These are phyloP conservation scores for Daldinia caldariorum DNA, from an alignment of 495 filamentous ascomycete species.

Conservation along the genomic window DNA sequence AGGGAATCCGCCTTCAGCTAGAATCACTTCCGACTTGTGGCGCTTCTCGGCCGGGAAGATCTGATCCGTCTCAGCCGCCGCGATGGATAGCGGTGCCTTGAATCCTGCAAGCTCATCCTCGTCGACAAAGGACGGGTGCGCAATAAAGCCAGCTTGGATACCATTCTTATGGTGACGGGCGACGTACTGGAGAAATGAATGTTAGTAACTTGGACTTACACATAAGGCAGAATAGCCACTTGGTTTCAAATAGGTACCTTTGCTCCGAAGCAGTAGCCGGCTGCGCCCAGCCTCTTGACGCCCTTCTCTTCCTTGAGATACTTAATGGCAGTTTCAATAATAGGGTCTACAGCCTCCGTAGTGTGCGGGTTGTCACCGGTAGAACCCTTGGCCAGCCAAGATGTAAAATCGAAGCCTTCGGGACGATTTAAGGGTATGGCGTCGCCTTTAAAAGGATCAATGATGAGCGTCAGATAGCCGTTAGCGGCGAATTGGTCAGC, in stretches of 20 bases:
- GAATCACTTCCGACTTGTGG: conserved; percentile 62
- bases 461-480: conserved; percentile 79
- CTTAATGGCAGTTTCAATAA: conserved; percentile 58
- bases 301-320: conserved; percentile 59
- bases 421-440: conserved; percentile 65
- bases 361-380: conserved; percentile 68
- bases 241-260: conserved; percentile 54
- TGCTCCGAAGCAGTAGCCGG: conserved; percentile 84
- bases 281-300: conserved; percentile 72
- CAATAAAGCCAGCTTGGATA: conserved; percentile 71
- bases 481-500: conserved; percentile 86
- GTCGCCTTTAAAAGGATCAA: conserved; percentile 83
- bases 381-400: conserved; percentile 65
- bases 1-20: conserved; percentile 67
- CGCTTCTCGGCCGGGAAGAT: conserved; percentile 84
- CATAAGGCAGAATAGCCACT: conserved; percentile 16
- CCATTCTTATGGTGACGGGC: conserved; percentile 58
- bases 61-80: conserved; percentile 78
- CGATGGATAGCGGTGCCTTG: conserved; percentile 75
- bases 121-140: conserved; percentile 80
- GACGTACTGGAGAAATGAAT: conserved; percentile 51
- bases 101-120: conserved; percentile 79
- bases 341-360: conserved; percentile 62
- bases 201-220: conserved; percentile 7
- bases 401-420: conserved; percentile 65